Evolutionary conservation across 176 grass and related monocot species (phyloP).

Genomic region (Oryza glumipatula): DNA sequence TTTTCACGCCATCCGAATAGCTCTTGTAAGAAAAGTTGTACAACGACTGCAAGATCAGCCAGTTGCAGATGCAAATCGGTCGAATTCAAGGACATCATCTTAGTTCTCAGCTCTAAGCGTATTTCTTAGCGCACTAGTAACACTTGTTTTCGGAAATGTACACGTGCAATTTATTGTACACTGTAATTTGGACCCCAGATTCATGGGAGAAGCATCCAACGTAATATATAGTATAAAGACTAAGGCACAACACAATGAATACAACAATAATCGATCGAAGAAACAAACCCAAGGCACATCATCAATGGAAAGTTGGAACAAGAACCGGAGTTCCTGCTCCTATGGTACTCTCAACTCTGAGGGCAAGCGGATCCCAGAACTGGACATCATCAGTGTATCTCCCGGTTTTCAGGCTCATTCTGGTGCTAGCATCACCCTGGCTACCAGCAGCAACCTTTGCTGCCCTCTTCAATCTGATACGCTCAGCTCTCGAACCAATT

Average conservation of each 20-base stretch:
- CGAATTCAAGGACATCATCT: not conserved
- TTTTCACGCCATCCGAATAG: not conserved
- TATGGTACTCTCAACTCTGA: constrained; percentile 28
- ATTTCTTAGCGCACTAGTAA: not conserved
- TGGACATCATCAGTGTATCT: constrained; percentile 29
- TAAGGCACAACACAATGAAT: constrained; percentile 39
- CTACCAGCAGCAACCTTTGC: constrained; percentile 29
- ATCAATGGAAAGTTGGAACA: constrained; percentile 49
- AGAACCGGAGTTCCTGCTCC: constrained; percentile 27
- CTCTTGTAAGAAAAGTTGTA: not conserved
- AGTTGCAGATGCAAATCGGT: not conserved
- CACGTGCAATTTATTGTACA: constrained; percentile 34
- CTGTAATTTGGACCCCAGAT: not conserved
- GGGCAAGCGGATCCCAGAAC: constrained; percentile 60
- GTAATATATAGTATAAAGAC: not conserved
- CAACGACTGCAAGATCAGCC: not conserved
- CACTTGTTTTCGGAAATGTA: not conserved
- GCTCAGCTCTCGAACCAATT: constrained; percentile 87
- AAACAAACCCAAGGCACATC: not conserved
- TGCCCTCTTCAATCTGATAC: constrained; percentile 65
- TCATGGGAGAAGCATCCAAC: constrained; percentile 23
- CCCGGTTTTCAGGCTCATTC: constrained; percentile 53
- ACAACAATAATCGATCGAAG: not conserved
- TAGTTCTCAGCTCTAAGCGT: not conserved
- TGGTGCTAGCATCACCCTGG: not conserved